Base-by-base conservation (phyloP, 2,329 filamentous ascomycete genomes). In the Colletotrichum higginsianum region DNA sequence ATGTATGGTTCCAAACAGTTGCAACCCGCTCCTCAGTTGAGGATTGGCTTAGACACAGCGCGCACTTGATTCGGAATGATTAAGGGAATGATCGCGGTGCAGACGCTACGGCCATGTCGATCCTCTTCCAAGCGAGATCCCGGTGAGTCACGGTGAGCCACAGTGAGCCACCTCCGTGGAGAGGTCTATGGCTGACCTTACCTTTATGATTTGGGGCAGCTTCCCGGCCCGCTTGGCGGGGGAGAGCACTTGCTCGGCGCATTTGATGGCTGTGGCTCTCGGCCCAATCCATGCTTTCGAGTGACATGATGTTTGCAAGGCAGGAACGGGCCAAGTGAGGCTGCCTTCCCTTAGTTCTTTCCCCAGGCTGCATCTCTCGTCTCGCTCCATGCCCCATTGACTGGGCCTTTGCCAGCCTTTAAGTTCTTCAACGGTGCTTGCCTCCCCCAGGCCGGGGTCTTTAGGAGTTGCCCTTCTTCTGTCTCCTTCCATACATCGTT, bases 261-360 rank as follows among this genome's bases (percentile, higher is more conserved):
- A 30, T n/a, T 57, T 42, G 35, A 35, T 42, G 13, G 55, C 55
- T 57, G 35, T 23, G n/a, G 12, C 13, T 40, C 18, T 35, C n/a
- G n/a, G 12, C 35, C n/a, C 13, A 40, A 56, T 40, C 6, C 35
- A 15, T 56, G 53, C 53, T 16, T 35, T n/a, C n/a, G n/a, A 23
- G n/a, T 23, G n/a, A 9, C 30, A 40, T 40, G 53, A 4, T 40
- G 18, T 40, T 56, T 23, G 53, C 2, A 35, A 40, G 35, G 53
- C 30, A 21, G 18, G 30, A 55, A 38, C 13, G 21, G 21, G 49
- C 13, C 12, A 52, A 26, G 21, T 21, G 26, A 55, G 30, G 52
- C 26, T 38, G 50, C 47, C 47, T 49, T 49, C 44, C 65, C 65
- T 62, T 9, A 50, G 53, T 63, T 52, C 23, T 63, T 52, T 23